Base-by-base conservation (phyloP, 2,329 filamentous ascomycete species). In the Penicillium sp. region DNA sequence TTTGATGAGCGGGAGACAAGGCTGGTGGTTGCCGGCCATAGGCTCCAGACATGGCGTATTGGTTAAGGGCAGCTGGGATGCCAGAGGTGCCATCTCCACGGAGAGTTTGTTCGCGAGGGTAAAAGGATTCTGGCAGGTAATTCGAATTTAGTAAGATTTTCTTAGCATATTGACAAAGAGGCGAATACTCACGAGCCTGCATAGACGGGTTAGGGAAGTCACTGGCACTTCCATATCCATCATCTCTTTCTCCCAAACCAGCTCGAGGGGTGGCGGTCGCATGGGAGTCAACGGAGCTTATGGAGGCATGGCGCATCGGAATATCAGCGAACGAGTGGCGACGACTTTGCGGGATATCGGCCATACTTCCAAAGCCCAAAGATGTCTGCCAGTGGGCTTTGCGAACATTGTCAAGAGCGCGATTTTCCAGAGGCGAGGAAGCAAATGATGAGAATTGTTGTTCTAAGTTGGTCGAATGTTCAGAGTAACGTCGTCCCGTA, bases 301-400 rank as follows among this genome's bases (percentile, higher is more conserved):
- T 68, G 10, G 78, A 80, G 24, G 67, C 66, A 48, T 80, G 75
- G 37, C 79, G 73, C 31, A 78, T 75, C 10, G 79, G 77, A 39
- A 81, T 75, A 56, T 81, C 78, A 24, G 78, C 79, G 54, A 81
- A 80, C 14, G 79, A 81, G 62, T 81, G 79, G 18, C 79, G 77
- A 33, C 79, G 76, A 58, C 79, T 81, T 59, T 81, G 78, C 26
- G 79, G 73, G 21, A 75, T 67, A 55, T 80, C 78, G 29, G 70
- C 64, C 39, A 77, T 67, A 50, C 76, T 69, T 23, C 77, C 75
- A 62, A 81, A 81, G 11, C 77, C 78, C 24, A 80, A 73, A 3
- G 77, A 78, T 14, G 77, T 80, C 57, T 80, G 78, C 79, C 79
- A 81, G 51, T 81, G 77, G 39, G 73, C 75, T 63, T 77, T 78